Evolutionary conservation across 306 rosid species (phyloP).

Genomic region (Biancaea sappan): DNA sequence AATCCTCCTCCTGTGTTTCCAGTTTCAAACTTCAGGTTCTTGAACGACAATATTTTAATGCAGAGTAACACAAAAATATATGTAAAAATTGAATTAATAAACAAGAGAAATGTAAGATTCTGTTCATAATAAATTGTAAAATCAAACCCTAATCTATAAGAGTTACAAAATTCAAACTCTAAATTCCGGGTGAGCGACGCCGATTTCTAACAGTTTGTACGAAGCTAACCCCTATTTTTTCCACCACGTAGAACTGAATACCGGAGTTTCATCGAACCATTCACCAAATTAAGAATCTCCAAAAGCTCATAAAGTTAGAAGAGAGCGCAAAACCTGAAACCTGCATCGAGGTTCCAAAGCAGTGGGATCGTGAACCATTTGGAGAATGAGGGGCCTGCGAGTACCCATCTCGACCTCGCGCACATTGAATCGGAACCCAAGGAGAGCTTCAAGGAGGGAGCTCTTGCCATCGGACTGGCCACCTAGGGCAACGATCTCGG

Average conservation of each 20-base stretch:
- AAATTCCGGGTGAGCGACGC: not conserved
- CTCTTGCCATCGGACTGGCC: conserved; percentile 96
- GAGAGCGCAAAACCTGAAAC: conserved; percentile 59
- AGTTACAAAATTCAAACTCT: not conserved
- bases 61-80: not conserved
- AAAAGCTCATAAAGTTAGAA: not conserved
- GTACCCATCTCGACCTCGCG: conserved; percentile 99
- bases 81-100: not conserved
- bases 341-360: conserved; percentile 91
- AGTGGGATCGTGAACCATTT: conserved; percentile 89
- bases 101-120: not conserved
- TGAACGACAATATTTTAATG: not conserved
- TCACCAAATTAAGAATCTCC: not conserved
- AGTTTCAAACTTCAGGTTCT: conserved; percentile 6
- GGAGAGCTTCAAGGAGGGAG: conserved; percentile 87
- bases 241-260: too few species aligned
- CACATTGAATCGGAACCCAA: conserved; percentile 90
- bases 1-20: conserved; percentile 82
- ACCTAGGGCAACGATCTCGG: conserved; percentile 87
- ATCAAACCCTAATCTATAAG: not conserved
- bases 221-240: not conserved
- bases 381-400: conserved; percentile 89
- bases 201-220: not conserved
- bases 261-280: too few species aligned
- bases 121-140: not conserved